Percentiles rank a stretch among this genome's conserved stretches.
Conservation (phyloP, 2,329 filamentous ascomycete genomes). For the Pseudogymnoascus sp. region DNA sequence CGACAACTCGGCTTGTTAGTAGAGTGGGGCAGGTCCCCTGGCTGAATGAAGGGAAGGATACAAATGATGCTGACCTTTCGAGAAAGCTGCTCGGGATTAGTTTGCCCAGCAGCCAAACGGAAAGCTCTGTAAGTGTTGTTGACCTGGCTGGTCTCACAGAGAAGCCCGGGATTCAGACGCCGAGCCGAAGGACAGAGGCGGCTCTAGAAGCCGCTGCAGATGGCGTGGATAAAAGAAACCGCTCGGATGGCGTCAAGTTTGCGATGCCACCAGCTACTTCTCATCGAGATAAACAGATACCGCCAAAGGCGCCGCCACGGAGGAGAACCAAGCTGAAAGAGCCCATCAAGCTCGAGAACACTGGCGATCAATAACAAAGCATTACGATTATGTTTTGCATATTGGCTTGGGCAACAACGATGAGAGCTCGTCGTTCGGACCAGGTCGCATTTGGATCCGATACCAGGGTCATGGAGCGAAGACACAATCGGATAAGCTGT, state of each 20-base stretch:
- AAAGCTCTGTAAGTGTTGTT: constrained; percentile 66
- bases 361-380: constrained; percentile 1
- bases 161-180: constrained; percentile 75
- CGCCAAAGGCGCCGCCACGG: background rate
- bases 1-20: constrained; percentile 67
- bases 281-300: constrained; percentile 5
- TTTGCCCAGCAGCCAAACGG: constrained; percentile 55
- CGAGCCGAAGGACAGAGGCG: constrained; percentile 49
- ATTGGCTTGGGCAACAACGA: background rate
- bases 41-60: constrained; percentile 42
- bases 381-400: background rate
- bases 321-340: constrained; percentile 3
- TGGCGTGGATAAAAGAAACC: background rate
- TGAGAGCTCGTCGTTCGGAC: background rate
- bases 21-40: constrained; percentile 69
- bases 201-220: constrained; percentile 24
- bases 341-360: background rate
- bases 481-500: background rate
- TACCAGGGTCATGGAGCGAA: background rate
- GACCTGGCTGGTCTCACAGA: constrained; percentile 75
- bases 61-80: constrained; percentile 40
- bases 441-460: background rate
- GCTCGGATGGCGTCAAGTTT: background rate
- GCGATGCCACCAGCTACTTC: background rate
- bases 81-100: constrained; percentile 64